Evolutionary conservation across 169 alveolate species (phyloP).

Genomic region (Plasmodium billcollinsi): DNA sequence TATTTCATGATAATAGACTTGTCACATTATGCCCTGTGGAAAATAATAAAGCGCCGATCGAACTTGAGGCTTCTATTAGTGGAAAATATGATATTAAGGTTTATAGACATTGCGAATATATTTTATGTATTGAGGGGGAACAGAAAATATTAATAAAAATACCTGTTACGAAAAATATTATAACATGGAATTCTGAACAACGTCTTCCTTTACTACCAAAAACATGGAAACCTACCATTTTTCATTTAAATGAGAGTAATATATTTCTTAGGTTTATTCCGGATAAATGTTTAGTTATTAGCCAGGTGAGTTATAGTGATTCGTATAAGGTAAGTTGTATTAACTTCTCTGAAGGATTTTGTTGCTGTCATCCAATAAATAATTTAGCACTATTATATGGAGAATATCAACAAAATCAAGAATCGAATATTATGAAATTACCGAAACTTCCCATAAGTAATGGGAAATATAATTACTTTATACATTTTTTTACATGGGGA

Average conservation of each 20-base stretch:
- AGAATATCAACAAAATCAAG: conserved; percentile 65
- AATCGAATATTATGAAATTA: conserved; percentile 38
- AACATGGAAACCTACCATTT: conserved; percentile 82
- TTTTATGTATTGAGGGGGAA: conserved; percentile 83
- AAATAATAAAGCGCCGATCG: conserved; percentile 15
- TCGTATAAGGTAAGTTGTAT: conserved; percentile 78
- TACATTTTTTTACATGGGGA: conserved; percentile 84
- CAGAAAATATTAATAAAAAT: conserved; percentile 77
- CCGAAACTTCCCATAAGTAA: conserved; percentile 75
- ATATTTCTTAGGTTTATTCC: conserved; percentile 78
- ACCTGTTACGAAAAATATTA: conserved; percentile 77
- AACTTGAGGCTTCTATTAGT: conserved; percentile 62
- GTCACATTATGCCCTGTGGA: conserved; percentile 17
- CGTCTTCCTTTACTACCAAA: conserved; percentile 83
- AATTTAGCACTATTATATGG: conserved; percentile 82
- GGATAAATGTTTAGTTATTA: conserved; percentile 77
- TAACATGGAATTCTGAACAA: conserved; percentile 76
- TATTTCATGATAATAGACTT: conserved; percentile 51
- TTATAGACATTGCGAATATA: conserved; percentile 17
- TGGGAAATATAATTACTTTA: conserved; percentile 81
- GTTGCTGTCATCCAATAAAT: conserved; percentile 80
- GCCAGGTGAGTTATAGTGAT: conserved; percentile 54
- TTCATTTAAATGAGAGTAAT: conserved; percentile 63
- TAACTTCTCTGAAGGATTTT: conserved; percentile 82
- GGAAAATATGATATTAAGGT: conserved; percentile 73